Percentiles rank a stretch among this genome's conserved stretches.
Conservation (phyloP, 257 asterid genomes). For the Echites panduratus region DNA sequence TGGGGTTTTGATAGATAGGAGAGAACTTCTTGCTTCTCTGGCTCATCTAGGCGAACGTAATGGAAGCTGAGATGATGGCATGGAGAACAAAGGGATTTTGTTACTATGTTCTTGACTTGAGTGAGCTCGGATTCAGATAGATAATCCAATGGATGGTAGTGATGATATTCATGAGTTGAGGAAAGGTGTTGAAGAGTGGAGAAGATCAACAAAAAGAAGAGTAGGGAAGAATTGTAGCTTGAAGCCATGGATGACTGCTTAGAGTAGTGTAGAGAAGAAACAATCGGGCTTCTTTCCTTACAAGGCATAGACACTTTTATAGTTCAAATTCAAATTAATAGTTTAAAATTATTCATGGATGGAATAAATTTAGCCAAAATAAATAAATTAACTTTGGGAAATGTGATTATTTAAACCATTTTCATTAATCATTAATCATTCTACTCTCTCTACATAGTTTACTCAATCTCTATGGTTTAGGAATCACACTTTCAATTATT, state of each 20-base stretch:
- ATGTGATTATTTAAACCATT: no score
- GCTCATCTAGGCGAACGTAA: constrained; percentile 65
- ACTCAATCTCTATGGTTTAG: no score
- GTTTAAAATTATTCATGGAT: no score
- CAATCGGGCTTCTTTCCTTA: no score
- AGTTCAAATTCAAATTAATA: no score
- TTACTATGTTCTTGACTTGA: constrained; percentile 34
- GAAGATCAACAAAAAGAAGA: constrained; percentile 6
- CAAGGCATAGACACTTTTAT: no score
- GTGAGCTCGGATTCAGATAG: constrained; percentile 46
- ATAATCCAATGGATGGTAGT: constrained; percentile 45
- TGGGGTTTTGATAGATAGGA: constrained; percentile 18
- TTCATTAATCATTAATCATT: no score
- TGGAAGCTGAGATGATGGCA: constrained; percentile 39
- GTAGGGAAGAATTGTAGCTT: constrained; percentile 15
- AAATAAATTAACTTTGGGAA: no score
- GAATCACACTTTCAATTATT: no score
- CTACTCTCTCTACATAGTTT: no score
- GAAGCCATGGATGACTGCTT: constrained; percentile 10
- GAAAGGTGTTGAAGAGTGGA: constrained; percentile 8
- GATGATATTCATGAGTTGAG: constrained; percentile 11
- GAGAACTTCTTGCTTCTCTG: constrained; percentile 34
- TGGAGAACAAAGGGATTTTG: constrained; percentile 12
- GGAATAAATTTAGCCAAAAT: no score
- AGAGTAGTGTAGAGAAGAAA: no score